Conservation (phyloP, 2,329 filamentous ascomycete genomes). For the Aspergillus sp. region DNA sequence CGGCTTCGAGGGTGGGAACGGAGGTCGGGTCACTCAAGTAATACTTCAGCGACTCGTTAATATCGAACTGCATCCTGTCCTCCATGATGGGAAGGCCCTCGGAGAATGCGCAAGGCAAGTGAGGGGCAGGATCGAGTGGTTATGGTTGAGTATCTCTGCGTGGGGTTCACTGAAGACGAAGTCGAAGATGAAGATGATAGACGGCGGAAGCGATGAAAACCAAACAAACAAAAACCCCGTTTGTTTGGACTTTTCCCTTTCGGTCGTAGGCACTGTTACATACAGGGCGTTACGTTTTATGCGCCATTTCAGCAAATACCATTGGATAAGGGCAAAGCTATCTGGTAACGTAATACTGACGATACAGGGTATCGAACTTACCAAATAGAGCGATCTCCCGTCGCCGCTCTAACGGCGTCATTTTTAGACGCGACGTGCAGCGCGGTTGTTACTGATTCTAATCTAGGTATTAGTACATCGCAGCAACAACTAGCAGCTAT, state of each 20-base stretch:
- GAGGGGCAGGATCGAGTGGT: constrained; percentile 1
- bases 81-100: constrained; percentile 49
- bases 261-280: constrained; percentile 1
- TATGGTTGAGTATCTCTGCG: no score
- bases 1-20: constrained; percentile 79
- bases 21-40: constrained; percentile 88
- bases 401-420: constrained; percentile 1
- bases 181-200: background rate
- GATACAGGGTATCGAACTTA: background rate
- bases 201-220: constrained; percentile 1
- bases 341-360: background rate
- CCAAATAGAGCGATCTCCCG: constrained; percentile 6
- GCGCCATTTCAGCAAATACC: no score
- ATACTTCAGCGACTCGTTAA: constrained; percentile 91
- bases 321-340: no score
- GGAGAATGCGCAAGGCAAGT: constrained; percentile 4
- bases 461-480: no score
- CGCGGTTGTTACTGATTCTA: background rate
- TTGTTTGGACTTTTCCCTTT: constrained; percentile 27
- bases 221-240: constrained; percentile 4
- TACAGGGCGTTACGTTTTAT: no score
- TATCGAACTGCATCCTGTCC: constrained; percentile 69
- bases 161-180: constrained; percentile 5
- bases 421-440: background rate
- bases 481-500: background rate